phyloP scores from a whole-genome alignment of 2,329 filamentous ascomycete genomes.

The Fusarium tanahbumbuense region DNA sequence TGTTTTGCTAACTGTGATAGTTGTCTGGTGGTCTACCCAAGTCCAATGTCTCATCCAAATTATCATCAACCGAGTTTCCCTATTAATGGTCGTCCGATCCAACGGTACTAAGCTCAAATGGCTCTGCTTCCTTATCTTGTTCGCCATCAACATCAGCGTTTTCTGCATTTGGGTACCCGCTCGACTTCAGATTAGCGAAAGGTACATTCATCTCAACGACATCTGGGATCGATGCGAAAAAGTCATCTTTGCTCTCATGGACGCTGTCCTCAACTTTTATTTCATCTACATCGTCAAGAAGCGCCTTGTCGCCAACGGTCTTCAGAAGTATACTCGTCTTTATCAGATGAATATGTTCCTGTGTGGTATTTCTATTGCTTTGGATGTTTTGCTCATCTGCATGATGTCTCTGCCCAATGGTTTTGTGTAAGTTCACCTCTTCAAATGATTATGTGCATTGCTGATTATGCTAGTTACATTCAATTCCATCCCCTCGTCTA shows the following conservation, averaged over 20 bases:
- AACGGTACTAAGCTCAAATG: constrained; percentile 55
- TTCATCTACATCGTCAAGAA: constrained; percentile 59
- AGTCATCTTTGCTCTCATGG: constrained; percentile 59
- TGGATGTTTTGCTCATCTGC: constrained; percentile 45
- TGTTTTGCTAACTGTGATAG: no score
- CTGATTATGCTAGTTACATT: constrained; percentile 36
- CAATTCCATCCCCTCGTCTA: constrained; percentile 48
- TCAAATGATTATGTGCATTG: fast-evolving
- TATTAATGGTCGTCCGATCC: constrained; percentile 56
- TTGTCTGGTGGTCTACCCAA: constrained; percentile 52
- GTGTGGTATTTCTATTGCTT: constrained; percentile 46
- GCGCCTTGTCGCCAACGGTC: constrained; percentile 59
- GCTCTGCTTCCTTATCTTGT: constrained; percentile 56
- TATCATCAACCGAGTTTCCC: constrained; percentile 62
- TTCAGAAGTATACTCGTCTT: constrained; percentile 61
- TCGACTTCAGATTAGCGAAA: constrained; percentile 54
- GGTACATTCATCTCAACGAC: constrained; percentile 57
- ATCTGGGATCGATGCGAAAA: constrained; percentile 65
- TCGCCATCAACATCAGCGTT: constrained; percentile 60
- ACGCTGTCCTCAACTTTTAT: constrained; percentile 60
- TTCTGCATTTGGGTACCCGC: constrained; percentile 64
- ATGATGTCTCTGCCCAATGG: constrained; percentile 47
- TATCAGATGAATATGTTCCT: constrained; percentile 52
- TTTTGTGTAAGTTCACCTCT: constrained; percentile 39
- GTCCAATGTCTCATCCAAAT: constrained; percentile 60